Evolutionary conservation across 2,329 filamentous ascomycete species (phyloP).

Genomic region (Bipolaris zeicola): DNA sequence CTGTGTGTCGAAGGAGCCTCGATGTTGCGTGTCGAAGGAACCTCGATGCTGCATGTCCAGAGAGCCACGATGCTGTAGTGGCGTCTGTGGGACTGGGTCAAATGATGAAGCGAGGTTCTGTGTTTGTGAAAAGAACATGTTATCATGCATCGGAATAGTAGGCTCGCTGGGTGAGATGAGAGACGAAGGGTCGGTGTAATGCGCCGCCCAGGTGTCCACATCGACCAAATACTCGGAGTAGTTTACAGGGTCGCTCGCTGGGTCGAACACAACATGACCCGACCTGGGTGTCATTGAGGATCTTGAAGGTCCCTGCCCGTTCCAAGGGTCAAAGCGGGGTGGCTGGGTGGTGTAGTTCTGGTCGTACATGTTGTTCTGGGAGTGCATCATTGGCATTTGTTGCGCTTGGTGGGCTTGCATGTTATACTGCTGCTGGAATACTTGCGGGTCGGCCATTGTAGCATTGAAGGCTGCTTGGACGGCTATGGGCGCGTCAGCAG

Average conservation of each 20-base stretch:
- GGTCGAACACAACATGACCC: conserved; percentile 39
- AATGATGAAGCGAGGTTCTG: conserved; percentile 24
- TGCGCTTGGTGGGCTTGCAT: conserved; percentile 24
- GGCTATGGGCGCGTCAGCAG: conserved; percentile 27
- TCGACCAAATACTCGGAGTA: conserved; percentile 28
- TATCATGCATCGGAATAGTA: conserved; percentile 30
- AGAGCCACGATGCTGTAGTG: conserved; percentile 24
- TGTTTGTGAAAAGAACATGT: conserved; percentile 22
- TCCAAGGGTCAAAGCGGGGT: conserved; percentile 42
- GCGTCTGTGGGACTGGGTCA: conserved; percentile 17
- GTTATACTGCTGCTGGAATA: conserved; percentile 29
- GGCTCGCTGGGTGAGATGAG: conserved; percentile 40
- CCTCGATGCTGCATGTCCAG: conserved; percentile 30
- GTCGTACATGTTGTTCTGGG: conserved; percentile 25
- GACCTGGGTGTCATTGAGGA: conserved; percentile 36
- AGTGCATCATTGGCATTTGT: conserved; percentile 22
- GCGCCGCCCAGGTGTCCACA: conserved; percentile 33
- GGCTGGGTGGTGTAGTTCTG: conserved; percentile 34
- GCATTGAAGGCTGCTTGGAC: conserved; percentile 32
- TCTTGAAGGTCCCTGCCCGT: conserved; percentile 33
- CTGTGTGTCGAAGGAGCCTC: not conserved
- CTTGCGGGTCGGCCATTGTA: conserved; percentile 29
- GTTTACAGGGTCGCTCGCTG: conserved; percentile 33
- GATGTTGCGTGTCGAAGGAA: not conserved
- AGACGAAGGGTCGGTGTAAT: conserved; percentile 35